Conservation (phyloP, 371 early-diverging fungal genomes). For the Phascolomyces articulosus region DNA sequence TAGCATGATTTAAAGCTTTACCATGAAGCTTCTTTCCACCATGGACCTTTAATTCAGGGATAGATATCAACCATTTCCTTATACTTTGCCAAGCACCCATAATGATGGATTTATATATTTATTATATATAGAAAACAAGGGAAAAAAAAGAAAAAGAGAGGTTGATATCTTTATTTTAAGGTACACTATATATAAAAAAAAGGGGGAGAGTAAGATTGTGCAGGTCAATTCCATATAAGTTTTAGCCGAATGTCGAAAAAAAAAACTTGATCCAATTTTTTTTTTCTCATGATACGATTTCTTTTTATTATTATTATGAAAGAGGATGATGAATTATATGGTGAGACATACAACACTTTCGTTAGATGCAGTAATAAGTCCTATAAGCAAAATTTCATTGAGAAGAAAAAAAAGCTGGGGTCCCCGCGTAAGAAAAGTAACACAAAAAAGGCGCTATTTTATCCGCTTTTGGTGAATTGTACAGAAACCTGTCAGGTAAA, state of each 20-base stretch:
- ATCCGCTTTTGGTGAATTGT: background rate
- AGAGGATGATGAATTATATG: too few relatives aligned
- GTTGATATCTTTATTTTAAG: too few relatives aligned
- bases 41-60: conserved; percentile 12
- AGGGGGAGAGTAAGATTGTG: background rate
- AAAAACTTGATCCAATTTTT: too few relatives aligned
- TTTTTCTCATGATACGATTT: background rate
- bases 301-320: too few relatives aligned
- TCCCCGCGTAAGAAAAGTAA: background rate
- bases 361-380: too few relatives aligned
- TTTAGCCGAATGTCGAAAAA: too few relatives aligned
- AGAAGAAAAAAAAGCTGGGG: background rate
- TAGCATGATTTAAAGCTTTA: conserved; percentile 6
- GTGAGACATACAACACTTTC: too few relatives aligned
- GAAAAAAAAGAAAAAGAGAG: background rate
- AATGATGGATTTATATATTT: background rate
- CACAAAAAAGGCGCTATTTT: conserved; percentile 1
- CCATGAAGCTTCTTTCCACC: conserved; percentile 15
- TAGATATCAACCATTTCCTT: conserved; percentile 1
- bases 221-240: too few relatives aligned
- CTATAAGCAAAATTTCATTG: too few relatives aligned
- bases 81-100: background rate
- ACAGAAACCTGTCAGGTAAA: conserved; percentile 3
- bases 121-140: background rate
- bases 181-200: background rate